Evolutionary conservation across 345 rosid genomes (phyloP).

Genomic region (Mercurialis annua): DNA sequence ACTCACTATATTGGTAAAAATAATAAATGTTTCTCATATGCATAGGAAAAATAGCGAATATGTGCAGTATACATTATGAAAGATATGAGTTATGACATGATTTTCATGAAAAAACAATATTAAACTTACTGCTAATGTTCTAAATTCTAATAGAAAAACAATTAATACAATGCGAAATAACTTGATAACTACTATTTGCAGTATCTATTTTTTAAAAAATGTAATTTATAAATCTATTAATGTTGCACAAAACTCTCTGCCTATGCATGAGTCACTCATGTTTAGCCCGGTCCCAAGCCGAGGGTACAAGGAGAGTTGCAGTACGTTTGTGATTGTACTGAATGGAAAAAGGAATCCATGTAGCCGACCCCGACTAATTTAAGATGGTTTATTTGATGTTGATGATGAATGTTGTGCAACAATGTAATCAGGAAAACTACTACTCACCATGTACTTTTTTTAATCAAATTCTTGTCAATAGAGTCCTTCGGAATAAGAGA

Average conservation of each 20-base stretch:
- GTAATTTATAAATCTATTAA: neutral
- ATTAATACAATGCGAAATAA: neutral
- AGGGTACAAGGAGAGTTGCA: too few species aligned
- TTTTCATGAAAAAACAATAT: neutral
- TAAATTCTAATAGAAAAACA: neutral
- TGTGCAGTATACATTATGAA: too few species aligned
- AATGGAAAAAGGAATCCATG: too few species aligned
- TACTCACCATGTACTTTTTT: constrained; percentile 64
- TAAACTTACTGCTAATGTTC: neutral
- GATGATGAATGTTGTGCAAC: neutral
- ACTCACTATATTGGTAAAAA: neutral
- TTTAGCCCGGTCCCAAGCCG: too few species aligned
- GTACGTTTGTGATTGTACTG: too few species aligned
- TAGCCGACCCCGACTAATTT: too few species aligned
- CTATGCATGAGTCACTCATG: too few species aligned
- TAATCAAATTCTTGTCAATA: constrained; percentile 55
- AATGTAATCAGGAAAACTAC: neutral
- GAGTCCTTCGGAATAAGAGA: constrained; percentile 57
- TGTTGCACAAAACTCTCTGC: neutral
- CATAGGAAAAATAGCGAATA: neutral
- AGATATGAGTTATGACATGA: neutral
- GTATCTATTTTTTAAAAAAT: constrained; percentile 3
- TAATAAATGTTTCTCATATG: neutral
- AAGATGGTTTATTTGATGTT: too few species aligned
- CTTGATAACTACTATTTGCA: neutral